A percentile compares a stretch with the other conserved stretches of the same genome.
These are phyloP conservation scores for Novymonas esmeraldas DNA, from an alignment of 208 protist species.

Conservation along the genomic window DNA sequence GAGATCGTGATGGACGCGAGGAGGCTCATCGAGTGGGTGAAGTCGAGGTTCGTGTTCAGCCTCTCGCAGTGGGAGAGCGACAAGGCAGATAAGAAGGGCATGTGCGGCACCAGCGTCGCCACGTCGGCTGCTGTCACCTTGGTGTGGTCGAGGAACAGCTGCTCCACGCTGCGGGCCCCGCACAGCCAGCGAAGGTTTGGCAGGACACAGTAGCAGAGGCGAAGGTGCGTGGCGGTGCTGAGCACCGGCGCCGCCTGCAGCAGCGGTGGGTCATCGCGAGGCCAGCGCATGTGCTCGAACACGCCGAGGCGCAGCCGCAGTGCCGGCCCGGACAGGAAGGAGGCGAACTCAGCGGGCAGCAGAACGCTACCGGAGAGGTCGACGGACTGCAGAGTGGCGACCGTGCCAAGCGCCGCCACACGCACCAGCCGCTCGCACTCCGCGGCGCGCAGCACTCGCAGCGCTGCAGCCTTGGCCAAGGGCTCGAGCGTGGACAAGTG, in stretches of 20 bases:
- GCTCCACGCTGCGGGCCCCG: conserved; percentile 22
- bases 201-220: conserved; percentile 25
- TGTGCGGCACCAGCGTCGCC: conserved; percentile 17
- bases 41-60: conserved; percentile 41
- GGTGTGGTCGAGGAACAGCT: conserved; percentile 45
- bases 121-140: conserved; percentile 47
- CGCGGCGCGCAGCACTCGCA: conserved; percentile 25
- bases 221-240: conserved; percentile 21
- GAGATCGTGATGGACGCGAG: conserved; percentile 23
- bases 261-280: conserved; percentile 18
- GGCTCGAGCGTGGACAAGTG: conserved; percentile 43
- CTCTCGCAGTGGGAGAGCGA: conserved; percentile 36
- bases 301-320: conserved; percentile 10
- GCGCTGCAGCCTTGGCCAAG: conserved; percentile 15
- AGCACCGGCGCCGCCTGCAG: conserved; percentile 13
- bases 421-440: conserved; percentile 30
- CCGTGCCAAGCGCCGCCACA: conserved; percentile 22
- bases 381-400: conserved; percentile 18
- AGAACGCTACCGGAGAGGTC: conserved; percentile 39
- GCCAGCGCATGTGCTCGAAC: conserved; percentile 30
- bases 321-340: conserved; percentile 7
- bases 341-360: conserved; percentile 22
- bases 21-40: conserved; percentile 31
- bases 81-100: conserved; percentile 31
- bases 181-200: conserved; percentile 45